Evolutionary conservation across 208 protist species (phyloP), one percentile per base, ranked within the genome.

Genomic region (Blastocrithidia nonstop): DNA sequence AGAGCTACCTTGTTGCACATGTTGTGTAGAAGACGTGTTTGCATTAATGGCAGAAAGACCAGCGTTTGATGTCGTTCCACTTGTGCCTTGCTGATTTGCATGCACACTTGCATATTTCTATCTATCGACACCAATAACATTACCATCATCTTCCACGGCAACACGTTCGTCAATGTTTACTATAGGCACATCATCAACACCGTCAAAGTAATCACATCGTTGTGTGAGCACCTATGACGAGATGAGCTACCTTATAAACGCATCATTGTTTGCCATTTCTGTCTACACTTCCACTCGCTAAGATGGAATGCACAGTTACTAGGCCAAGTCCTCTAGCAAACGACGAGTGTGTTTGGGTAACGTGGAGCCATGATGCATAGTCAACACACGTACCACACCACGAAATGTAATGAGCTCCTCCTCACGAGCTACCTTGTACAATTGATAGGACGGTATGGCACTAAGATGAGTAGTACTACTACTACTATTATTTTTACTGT

Each of bases 371-470:
- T 74, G 57, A 54, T 84, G 74, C 83, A 92, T 88, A 15, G 50
- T 53, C 6, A 92, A 54, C n/a, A 75, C 78, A 35, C 83, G 74
- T 44, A 69, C 83, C 3, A 86, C 42, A 33, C 55, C 54, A n/a
- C 83, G 83, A 50, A 74, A 88, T 6, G 62, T 63, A 5, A 51
- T 41, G 5, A 88, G 72, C 51, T 92, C 78, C 61, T 86, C 83
- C 50, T 88, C 78, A 0, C 83, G 67, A 5, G 67, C 75, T 5
- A 65, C 52, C 41, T 88, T 88, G 60, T 92, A 88, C 4, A 92
- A 57, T 13, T 82, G 61, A 43, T 71, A 85, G 32, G 70, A 25
- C 19, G 66, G 68, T 16, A 91, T 63, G 1, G 68, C 60, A 15
- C 54, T 56, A 20, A 74, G 41, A 11, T 49, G n/a, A n/a, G n/a